Evolutionary conservation across 352 stramenopile genomes (phyloP), one percentile per base, ranked within the genome.

Genomic region (Globisporangium nagaii): DNA sequence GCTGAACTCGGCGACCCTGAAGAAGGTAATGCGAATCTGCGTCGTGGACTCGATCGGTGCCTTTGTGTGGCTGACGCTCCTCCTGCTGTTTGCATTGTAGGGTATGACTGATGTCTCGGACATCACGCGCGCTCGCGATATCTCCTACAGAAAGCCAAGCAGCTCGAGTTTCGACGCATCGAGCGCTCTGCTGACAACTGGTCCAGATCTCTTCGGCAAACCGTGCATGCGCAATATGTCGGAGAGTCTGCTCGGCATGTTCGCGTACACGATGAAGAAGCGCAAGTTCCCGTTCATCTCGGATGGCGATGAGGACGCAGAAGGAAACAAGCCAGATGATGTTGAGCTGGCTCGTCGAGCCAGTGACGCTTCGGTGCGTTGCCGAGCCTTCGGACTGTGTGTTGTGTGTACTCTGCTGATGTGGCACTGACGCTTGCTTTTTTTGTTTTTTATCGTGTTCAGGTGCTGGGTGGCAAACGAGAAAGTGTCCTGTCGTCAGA

Each of bases 231-330:
- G 63, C 3, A 64, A 71, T n/a, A 72, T 95, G 47, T 65, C 82
- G 0, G 71, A 89, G 1, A 65, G 80, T 7, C 53, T 93, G 15
- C 58, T 94, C 1, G 40, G 31, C 15, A 91, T 96, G 84, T 94
- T 93, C 48, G 75, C 76, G 51, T 56, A 79, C 46, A 93, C 80
- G 1, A 94, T 94, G 86, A 90, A 84, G 65, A 92, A 92, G 68
- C 69, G 71, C 17, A 95, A 89, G 46, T 87, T 93, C 40, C 82
- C 77, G 28, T 91, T 90, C 51, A 58, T 69, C 24, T 58, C 42
- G 1, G 65, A 64, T 25, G 44, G 69, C 8, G 55, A 60, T 4
- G 32, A 65, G 1, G 47, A 49, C 20, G 31, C 13, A 53, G 49
- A 49, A 62, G 62, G 30, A 70, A 34, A 47, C 7, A 39, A 69